phyloP scores from a whole-genome alignment of 139 green algal genomes.

The Microglena sp. region DNA sequence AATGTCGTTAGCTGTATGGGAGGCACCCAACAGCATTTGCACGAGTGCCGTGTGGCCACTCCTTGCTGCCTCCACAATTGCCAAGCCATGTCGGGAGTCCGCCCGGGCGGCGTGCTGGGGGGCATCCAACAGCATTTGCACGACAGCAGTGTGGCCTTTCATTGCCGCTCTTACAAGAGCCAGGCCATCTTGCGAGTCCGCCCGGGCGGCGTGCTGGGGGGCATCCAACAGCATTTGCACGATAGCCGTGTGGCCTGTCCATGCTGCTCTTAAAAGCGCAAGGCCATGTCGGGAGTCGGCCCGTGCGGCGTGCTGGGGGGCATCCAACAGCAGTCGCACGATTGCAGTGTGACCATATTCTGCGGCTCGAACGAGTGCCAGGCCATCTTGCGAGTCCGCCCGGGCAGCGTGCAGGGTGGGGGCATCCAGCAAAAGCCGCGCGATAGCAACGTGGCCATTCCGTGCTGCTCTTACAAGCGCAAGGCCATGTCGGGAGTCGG shows the following conservation, averaged over 20 bases:
- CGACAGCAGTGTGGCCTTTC: not conserved
- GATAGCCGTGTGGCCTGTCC: not conserved
- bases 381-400: not conserved
- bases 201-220: not conserved
- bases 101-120: not conserved
- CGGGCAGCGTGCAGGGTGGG: not conserved
- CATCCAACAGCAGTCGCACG: not conserved
- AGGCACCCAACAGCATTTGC: not conserved
- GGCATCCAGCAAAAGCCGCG: too few species aligned
- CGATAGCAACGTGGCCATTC: too few species aligned
- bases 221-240: not conserved
- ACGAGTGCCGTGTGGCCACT: not conserved
- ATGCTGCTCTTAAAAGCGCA: not conserved
- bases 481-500: not conserved
- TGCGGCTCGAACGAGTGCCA: not conserved
- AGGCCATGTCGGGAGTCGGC: not conserved
- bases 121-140: not conserved
- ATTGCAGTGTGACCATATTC: not conserved
- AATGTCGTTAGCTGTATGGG: too few species aligned
- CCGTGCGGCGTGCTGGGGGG: not conserved
- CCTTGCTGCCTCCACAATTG: not conserved
- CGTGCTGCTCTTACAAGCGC: too few species aligned
- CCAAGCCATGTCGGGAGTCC: not conserved
- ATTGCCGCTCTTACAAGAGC: not conserved
- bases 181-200: not conserved